Evolutionary conservation across 306 rosid species (phyloP).

Genomic region (Cucumis sativus): DNA sequence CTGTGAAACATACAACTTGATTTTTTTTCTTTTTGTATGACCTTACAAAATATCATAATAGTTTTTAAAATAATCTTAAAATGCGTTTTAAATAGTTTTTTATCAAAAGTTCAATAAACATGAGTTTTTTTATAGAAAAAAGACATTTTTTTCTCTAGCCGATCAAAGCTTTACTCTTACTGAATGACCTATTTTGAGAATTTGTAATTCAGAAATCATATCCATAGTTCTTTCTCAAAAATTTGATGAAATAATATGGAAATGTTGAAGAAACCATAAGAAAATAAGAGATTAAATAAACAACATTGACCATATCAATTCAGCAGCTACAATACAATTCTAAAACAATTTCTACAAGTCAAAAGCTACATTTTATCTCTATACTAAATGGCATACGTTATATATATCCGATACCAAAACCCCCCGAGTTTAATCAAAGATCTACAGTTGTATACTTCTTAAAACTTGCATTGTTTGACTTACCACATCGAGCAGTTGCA

Average conservation of each 20-base stretch:
- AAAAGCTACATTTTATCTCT: neutral
- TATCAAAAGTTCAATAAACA: too few species aligned
- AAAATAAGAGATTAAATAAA: neutral
- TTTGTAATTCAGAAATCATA: neutral
- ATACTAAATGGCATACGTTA: neutral
- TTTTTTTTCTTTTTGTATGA: too few species aligned
- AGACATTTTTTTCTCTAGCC: too few species aligned
- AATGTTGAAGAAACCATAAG: neutral
- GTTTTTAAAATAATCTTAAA: too few species aligned
- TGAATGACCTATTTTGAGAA: neutral
- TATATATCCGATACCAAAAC: neutral
- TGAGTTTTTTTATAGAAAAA: too few species aligned
- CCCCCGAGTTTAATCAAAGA: slow-evolving; percentile 17
- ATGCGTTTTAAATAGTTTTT: too few species aligned
- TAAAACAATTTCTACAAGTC: neutral
- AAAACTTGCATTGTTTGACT: slow-evolving; percentile 59
- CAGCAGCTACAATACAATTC: neutral
- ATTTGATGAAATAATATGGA: neutral
- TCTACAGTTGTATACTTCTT: slow-evolving; percentile 40
- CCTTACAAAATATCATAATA: too few species aligned
- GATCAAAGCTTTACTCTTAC: too few species aligned
- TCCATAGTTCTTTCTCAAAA: neutral
- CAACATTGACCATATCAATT: neutral
- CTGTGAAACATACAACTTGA: too few species aligned
- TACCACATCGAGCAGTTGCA: slow-evolving; percentile 79